Conservation (phyloP, 306 rosid species). For the Corylus heterophylla region DNA sequence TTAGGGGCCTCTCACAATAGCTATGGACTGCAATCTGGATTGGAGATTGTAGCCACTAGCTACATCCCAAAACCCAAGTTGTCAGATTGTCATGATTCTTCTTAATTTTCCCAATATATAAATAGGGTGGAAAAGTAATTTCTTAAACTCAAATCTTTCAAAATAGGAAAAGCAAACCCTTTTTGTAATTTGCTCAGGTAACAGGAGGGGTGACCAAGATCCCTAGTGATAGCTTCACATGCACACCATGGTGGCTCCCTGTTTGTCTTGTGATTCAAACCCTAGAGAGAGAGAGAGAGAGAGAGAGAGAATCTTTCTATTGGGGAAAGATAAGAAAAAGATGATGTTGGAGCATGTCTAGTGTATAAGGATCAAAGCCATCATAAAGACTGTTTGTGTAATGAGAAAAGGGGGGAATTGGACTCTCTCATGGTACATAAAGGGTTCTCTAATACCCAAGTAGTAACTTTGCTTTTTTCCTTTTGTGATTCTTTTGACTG, state of each 20-base stretch:
- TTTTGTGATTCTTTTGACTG: slow-evolving; percentile 49
- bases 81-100: too few species aligned
- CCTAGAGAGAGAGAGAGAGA: slow-evolving; percentile 13
- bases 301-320: slow-evolving; percentile 13
- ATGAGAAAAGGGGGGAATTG: slow-evolving; percentile 49
- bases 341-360: not conserved
- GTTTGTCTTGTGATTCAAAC: slow-evolving; percentile 53
- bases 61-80: not conserved
- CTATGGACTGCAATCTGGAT: too few species aligned
- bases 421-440: slow-evolving; percentile 38
- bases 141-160: slow-evolving; percentile 28
- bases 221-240: slow-evolving; percentile 61
- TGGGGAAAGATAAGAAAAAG: slow-evolving; percentile 21
- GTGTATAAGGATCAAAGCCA: slow-evolving; percentile 11
- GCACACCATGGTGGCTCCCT: slow-evolving; percentile 70
- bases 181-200: slow-evolving; percentile 48
- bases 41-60: too few species aligned
- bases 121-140: slow-evolving; percentile 30
- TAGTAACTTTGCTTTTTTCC: not conserved
- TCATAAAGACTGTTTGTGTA: slow-evolving; percentile 23
- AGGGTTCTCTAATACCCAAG: slow-evolving; percentile 22
- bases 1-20: too few species aligned
- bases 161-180: slow-evolving; percentile 48
- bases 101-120: not conserved
- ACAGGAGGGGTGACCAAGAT: slow-evolving; percentile 43